Evolutionary conservation across 1,284 basidiomycete species (phyloP).

Genomic region (Leccinum subfulvum): DNA sequence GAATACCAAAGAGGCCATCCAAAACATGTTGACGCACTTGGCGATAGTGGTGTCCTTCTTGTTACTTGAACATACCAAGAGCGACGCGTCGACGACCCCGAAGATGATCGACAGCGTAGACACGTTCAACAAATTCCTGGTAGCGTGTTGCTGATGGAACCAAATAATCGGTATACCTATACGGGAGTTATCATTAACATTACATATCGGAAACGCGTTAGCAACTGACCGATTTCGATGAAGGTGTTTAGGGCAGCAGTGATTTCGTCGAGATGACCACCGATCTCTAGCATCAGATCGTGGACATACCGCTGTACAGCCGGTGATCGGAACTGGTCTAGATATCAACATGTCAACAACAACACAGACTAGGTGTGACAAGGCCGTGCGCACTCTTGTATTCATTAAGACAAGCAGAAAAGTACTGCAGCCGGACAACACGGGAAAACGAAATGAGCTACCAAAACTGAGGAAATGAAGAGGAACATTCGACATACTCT

Average conservation of each 20-base stretch:
- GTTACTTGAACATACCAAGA: conserved; percentile 46
- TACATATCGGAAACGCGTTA: background rate
- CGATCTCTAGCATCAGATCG: conserved; percentile 49
- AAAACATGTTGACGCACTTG: conserved; percentile 54
- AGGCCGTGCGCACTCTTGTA: conserved; percentile 24
- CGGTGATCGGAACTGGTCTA: conserved; percentile 46
- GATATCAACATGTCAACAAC: background rate
- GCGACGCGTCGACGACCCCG: conserved; percentile 54
- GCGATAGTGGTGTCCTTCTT: conserved; percentile 22
- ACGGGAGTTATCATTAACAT: conserved; percentile 7
- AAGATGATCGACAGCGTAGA: conserved; percentile 62
- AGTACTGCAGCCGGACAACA: conserved; percentile 23
- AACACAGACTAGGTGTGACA: conserved; percentile 17
- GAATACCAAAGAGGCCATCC: conserved; percentile 60
- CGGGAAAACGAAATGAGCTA: background rate
- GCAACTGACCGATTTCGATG: conserved; percentile 44
- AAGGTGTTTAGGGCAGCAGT: conserved; percentile 48
- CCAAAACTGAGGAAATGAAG: background rate
- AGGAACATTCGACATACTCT: conserved; percentile 33
- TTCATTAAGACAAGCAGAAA: conserved; percentile 29
- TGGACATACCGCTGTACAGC: conserved; percentile 58
- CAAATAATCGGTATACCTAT: conserved; percentile 58
- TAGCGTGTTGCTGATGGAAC: conserved; percentile 56
- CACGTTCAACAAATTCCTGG: conserved; percentile 50
- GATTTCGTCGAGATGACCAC: conserved; percentile 54